These are phyloP conservation scores for Chamaenerion angustifolium DNA, from an alignment of 345 rosid genomes.

Conservation along the genomic window DNA sequence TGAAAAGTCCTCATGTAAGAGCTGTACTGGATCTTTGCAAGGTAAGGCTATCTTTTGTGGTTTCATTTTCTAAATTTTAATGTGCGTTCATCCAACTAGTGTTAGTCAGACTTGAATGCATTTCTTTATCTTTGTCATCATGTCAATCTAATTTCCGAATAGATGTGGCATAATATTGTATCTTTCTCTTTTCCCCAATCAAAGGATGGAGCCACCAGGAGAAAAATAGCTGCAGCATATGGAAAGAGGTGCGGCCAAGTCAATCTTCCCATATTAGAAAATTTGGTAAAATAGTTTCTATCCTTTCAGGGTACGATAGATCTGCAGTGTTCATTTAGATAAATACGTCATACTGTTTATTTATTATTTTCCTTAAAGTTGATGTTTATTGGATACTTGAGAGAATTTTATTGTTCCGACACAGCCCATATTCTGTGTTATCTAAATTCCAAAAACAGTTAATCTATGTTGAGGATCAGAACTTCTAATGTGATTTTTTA, in stretches of 20 bases:
- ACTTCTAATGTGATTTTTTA: no score
- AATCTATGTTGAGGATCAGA: no score
- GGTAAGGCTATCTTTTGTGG: conserved; percentile 26
- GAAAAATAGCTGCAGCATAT: conserved; percentile 52
- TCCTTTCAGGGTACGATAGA: no score
- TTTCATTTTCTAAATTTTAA: background rate
- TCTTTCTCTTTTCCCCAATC: no score
- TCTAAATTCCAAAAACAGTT: no score
- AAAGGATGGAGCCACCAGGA: conserved; percentile 82
- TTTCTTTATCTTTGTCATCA: background rate
- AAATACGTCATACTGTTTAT: no score
- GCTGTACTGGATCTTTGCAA: conserved; percentile 75
- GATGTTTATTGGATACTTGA: no score
- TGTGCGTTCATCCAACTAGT: background rate
- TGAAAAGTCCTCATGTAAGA: conserved; percentile 55
- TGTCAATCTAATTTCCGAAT: background rate
- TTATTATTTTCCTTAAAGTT: no score
- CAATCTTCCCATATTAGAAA: conserved; percentile 62
- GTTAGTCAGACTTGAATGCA: background rate
- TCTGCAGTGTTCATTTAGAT: no score
- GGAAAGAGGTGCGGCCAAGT: conserved; percentile 76
- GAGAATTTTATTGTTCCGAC: no score
- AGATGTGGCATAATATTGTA: background rate
- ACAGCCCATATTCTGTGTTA: no score
- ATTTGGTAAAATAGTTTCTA: conserved; percentile 38